phyloP scores from a whole-genome alignment of 352 stramenopile genomes.

The Globisporangium abappressorium region DNA sequence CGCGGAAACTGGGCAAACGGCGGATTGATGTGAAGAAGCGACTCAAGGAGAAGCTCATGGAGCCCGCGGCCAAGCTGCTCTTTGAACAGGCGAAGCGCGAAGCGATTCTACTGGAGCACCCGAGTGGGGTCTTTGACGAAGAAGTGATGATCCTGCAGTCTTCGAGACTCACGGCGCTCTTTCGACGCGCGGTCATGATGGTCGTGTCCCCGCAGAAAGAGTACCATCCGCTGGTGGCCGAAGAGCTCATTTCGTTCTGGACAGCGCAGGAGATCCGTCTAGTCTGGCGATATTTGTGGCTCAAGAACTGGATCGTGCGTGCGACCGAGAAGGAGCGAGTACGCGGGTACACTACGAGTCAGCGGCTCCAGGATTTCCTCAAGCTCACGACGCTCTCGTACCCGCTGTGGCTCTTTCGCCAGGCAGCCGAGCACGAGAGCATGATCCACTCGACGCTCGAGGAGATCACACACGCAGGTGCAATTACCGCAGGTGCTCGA shows the following conservation, averaged over 20 bases:
- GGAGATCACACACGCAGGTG: conserved; percentile 27
- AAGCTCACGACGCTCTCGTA: conserved; percentile 72
- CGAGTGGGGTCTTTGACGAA: conserved; percentile 58
- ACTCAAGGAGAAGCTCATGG: conserved; percentile 62
- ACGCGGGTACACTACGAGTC: conserved; percentile 60
- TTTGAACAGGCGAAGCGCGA: conserved; percentile 64
- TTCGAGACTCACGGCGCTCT: conserved; percentile 62
- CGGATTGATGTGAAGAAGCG: conserved; percentile 81
- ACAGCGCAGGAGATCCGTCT: conserved; percentile 63
- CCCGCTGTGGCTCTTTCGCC: conserved; percentile 63
- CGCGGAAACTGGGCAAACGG: conserved; percentile 58
- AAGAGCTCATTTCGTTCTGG: conserved; percentile 85
- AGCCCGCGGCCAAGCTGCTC: conserved; percentile 51
- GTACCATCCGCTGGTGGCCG: conserved; percentile 76
- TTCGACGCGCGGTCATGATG: conserved; percentile 80
- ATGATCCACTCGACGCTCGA: conserved; percentile 67
- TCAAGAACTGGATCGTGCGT: conserved; percentile 84
- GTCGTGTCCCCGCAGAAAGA: conserved; percentile 64
- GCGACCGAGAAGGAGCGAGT: conserved; percentile 67
- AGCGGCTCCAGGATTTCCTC: conserved; percentile 63
- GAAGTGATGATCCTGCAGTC: conserved; percentile 56
- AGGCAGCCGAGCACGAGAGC: conserved; percentile 70
- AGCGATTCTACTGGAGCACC: conserved; percentile 36
- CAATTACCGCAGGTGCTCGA: not conserved
- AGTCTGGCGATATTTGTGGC: conserved; percentile 82